phyloP scores from a whole-genome alignment of 345 rosid species.

The Eucalyptus microcorys region DNA sequence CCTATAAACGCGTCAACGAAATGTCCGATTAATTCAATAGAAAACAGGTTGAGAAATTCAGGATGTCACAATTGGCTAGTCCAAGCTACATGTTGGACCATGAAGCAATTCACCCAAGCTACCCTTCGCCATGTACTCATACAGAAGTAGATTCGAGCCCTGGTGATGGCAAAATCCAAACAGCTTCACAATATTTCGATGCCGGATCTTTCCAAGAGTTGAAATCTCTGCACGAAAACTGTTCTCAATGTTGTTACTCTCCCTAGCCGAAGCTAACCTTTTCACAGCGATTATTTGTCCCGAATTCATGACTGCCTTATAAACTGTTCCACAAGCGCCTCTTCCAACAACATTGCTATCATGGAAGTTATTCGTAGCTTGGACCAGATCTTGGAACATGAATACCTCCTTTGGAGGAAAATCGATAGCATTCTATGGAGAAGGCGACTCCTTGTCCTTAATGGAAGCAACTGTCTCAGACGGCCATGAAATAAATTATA shows the following conservation, averaged over 20 bases:
- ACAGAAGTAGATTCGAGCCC: slow-evolving; percentile 78
- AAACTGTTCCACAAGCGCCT: slow-evolving; percentile 96
- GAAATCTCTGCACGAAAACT: slow-evolving; percentile 88
- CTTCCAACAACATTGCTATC: slow-evolving; percentile 73
- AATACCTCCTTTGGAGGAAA: slow-evolving; percentile 78
- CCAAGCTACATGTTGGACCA: slow-evolving; percentile 39
- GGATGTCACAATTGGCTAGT: no score
- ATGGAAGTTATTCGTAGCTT: slow-evolving; percentile 63
- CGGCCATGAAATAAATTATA: slow-evolving; percentile 51
- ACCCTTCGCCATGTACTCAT: slow-evolving; percentile 80
- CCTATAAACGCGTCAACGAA: no score
- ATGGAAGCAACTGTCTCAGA: slow-evolving; percentile 21
- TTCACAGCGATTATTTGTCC: slow-evolving; percentile 76
- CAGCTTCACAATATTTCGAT: slow-evolving; percentile 90
- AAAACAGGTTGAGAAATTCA: no score
- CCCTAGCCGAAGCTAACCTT: slow-evolving; percentile 63
- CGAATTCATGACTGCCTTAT: slow-evolving; percentile 64
- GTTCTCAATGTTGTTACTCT: slow-evolving; percentile 69
- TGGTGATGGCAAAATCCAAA: slow-evolving; percentile 83
- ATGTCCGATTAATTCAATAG: no score
- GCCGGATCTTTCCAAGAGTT: slow-evolving; percentile 87
- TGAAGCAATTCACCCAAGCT: slow-evolving; percentile 90
- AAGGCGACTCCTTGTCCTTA: slow-evolving; percentile 30
- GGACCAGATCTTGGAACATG: slow-evolving; percentile 76
- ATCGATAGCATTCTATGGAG: slow-evolving; percentile 51